phyloP scores from a whole-genome alignment of 202 grass and related monocot species.

The Setaria italica region DNA sequence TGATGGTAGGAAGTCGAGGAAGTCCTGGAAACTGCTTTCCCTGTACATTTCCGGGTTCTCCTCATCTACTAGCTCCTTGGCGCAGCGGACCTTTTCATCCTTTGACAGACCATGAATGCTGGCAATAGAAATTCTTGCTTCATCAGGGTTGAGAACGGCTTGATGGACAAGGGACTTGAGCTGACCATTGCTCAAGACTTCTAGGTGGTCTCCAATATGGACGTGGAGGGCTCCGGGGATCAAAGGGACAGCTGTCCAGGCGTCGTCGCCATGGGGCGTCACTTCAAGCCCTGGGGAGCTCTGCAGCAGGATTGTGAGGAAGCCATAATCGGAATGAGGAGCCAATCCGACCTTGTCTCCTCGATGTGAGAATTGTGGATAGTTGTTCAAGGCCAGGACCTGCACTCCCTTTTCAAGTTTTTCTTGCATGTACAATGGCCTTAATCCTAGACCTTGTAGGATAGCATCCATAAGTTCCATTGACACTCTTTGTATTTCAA shows the following conservation, averaged over 20 bases:
- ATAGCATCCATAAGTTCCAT: conserved; percentile 62
- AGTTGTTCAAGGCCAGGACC: conserved; percentile 68
- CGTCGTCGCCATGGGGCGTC: conserved; percentile 41
- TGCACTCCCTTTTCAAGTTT: conserved; percentile 68
- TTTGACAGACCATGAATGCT: conserved; percentile 73
- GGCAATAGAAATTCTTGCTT: conserved; percentile 62
- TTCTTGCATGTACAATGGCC: conserved; percentile 45
- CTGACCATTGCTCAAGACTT: conserved; percentile 79
- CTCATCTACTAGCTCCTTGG: conserved; percentile 60
- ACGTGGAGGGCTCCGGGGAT: conserved; percentile 60
- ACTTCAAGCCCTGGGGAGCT: conserved; percentile 74
- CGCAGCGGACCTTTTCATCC: conserved; percentile 63
- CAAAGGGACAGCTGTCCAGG: conserved; percentile 51
- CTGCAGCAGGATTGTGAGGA: conserved; percentile 74
- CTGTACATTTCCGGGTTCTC: conserved; percentile 62
- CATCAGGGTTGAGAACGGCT: conserved; percentile 55
- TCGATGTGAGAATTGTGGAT: conserved; percentile 45
- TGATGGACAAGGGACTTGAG: conserved; percentile 69
- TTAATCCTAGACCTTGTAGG: conserved; percentile 62
- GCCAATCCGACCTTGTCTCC: conserved; percentile 54
- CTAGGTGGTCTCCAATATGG: conserved; percentile 71
- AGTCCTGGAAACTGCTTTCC: conserved; percentile 82
- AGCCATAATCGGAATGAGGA: conserved; percentile 74
- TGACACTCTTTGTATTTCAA: conserved; percentile 55
- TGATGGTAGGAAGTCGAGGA: conserved; percentile 64